Conservation (phyloP, 768 basidiomycete species). For the Serendipita indica region DNA sequence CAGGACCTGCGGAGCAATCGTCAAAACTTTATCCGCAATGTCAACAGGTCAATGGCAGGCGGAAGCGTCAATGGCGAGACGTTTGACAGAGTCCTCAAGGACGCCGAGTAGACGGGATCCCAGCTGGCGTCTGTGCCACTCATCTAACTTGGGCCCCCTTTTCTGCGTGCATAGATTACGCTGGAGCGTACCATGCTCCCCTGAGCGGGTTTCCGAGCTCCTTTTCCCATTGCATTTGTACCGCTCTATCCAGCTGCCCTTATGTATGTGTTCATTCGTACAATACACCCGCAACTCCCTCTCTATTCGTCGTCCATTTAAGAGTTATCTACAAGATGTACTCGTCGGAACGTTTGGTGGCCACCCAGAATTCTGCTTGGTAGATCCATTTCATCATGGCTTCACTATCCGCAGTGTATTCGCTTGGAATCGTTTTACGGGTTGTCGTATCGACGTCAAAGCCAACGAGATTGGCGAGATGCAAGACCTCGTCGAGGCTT, state of each 20-base stretch:
- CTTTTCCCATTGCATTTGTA: too few relatives aligned
- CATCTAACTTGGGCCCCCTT: too few relatives aligned
- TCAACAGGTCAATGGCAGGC: slow-evolving; percentile 78
- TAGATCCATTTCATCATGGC: slow-evolving; percentile 65
- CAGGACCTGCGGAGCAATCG: slow-evolving; percentile 83
- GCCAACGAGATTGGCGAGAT: slow-evolving; percentile 37
- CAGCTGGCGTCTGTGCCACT: too few relatives aligned
- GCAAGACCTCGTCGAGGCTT: slow-evolving; percentile 48
- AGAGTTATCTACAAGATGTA: neutral
- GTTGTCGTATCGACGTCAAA: slow-evolving; percentile 27
- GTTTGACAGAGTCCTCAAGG: slow-evolving; percentile 52
- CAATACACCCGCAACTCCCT: too few relatives aligned
- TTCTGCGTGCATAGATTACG: too few relatives aligned
- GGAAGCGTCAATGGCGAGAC: slow-evolving; percentile 57
- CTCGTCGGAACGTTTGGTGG: slow-evolving; percentile 18
- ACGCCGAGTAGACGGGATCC: neutral
- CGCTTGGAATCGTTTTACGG: slow-evolving; percentile 38
- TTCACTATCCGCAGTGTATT: slow-evolving; percentile 44
- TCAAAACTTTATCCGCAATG: slow-evolving; percentile 69
- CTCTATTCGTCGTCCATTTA: too few relatives aligned
- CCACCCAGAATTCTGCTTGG: slow-evolving; percentile 53
- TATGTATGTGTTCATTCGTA: too few relatives aligned
- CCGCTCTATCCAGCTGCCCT: too few relatives aligned
- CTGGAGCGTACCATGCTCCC: too few relatives aligned
- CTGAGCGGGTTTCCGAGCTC: too few relatives aligned